Conservation (phyloP, 1,139 yeast genomes). For the Taphrina confusa region DNA sequence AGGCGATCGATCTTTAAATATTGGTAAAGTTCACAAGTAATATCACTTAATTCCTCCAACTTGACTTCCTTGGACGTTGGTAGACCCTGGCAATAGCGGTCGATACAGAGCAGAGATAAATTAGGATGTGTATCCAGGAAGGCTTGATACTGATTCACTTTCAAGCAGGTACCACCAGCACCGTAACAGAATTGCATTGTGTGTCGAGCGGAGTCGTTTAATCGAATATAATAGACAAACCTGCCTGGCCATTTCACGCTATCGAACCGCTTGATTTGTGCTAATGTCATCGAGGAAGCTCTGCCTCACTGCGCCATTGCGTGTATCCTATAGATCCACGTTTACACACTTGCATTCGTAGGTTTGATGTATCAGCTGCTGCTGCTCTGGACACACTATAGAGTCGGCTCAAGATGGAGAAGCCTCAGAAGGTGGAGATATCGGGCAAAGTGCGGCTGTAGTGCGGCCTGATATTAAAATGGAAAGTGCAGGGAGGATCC, state of each 20-base stretch:
- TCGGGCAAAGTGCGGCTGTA: too few relatives aligned
- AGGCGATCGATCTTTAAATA: neutral
- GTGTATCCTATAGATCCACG: too few relatives aligned
- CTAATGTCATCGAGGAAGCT: too few relatives aligned
- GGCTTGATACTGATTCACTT: neutral
- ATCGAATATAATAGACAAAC: neutral
- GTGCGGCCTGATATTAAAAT: too few relatives aligned
- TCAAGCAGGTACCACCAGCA: neutral
- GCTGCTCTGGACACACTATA: too few relatives aligned
- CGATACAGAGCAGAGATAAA: neutral
- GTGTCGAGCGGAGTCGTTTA: neutral
- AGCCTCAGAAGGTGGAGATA: too few relatives aligned
- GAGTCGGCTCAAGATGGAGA: too few relatives aligned
- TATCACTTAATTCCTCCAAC: neutral
- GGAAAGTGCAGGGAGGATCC: too few relatives aligned
- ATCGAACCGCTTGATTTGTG: too few relatives aligned
- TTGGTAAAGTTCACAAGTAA: neutral
- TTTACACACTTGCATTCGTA: too few relatives aligned
- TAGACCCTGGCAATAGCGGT: neutral
- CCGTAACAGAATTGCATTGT: conserved; percentile 3
- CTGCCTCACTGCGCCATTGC: too few relatives aligned
- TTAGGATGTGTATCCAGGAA: neutral
- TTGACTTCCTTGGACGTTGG: neutral
- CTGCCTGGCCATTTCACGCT: neutral
- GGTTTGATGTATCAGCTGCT: too few relatives aligned